These are phyloP conservation scores for Ophiostoma populinum DNA, from an alignment of 2,329 filamentous ascomycete species.

Conservation along the genomic window DNA sequence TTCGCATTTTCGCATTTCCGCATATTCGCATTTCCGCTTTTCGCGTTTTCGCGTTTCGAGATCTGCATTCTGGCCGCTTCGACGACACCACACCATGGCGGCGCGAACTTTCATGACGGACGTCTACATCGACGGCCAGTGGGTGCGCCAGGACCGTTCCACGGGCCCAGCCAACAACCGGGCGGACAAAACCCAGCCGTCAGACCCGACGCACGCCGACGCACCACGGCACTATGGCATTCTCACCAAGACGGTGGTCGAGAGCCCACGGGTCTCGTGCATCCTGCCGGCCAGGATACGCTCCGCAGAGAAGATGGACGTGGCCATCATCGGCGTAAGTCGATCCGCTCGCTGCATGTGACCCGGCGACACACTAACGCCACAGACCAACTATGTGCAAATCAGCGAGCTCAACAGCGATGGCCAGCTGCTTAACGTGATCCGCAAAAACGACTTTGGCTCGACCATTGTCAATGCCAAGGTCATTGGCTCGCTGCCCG, in stretches of 20 bases:
- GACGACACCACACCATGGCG: too few species aligned
- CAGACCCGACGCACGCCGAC: too few species aligned
- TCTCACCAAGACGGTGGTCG: conserved; percentile 60
- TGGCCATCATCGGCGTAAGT: conserved; percentile 69
- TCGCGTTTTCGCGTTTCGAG: too few species aligned
- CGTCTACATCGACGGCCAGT: too few species aligned
- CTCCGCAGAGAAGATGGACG: conserved; percentile 53
- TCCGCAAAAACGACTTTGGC: conserved; percentile 63
- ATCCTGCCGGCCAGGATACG: conserved; percentile 69
- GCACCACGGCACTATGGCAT: conserved; percentile 39
- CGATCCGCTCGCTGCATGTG: background rate
- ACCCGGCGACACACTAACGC: conserved; percentile 30
- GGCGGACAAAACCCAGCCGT: too few species aligned
- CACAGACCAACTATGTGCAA: conserved; percentile 63
- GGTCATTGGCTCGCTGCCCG: conserved; percentile 45
- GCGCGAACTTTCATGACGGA: too few species aligned
- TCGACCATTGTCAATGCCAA: conserved; percentile 62
- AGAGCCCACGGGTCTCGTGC: conserved; percentile 57
- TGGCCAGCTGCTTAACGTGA: conserved; percentile 57
- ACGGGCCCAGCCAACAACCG: too few species aligned
- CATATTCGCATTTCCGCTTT: too few species aligned
- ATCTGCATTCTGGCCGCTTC: too few species aligned
- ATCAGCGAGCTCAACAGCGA: conserved; percentile 57
- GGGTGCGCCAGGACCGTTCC: too few species aligned
- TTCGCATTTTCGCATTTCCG: too few species aligned